phyloP scores from a whole-genome alignment of 2,329 filamentous ascomycete genomes.

The Blastomyces gilchristii region DNA sequence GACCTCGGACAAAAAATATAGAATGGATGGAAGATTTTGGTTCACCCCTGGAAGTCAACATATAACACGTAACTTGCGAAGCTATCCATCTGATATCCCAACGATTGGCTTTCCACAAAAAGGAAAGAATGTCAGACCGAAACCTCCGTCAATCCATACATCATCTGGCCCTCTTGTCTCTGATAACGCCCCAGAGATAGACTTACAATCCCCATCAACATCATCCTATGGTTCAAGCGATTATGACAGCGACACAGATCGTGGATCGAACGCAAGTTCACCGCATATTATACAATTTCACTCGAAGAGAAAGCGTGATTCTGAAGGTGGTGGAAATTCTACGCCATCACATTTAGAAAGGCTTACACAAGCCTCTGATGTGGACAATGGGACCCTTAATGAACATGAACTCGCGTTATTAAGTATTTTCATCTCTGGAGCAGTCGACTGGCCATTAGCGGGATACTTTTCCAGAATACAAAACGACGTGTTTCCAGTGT shows the following conservation, averaged over 20 bases:
- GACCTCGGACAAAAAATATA: constrained; percentile 45
- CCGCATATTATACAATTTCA: constrained; percentile 15
- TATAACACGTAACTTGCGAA: constrained; percentile 8
- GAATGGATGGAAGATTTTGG: constrained; percentile 38
- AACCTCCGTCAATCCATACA: background rate
- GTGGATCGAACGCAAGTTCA: constrained; percentile 17
- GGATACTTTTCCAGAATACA: constrained; percentile 32
- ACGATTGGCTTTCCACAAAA: constrained; percentile 30
- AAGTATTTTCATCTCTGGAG: constrained; percentile 30
- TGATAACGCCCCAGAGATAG: background rate
- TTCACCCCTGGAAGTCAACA: constrained; percentile 20
- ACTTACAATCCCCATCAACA: constrained; percentile 15
- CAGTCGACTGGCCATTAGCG: constrained; percentile 32
- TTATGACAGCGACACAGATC: constrained; percentile 15
- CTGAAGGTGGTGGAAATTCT: constrained; percentile 25
- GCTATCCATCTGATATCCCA: constrained; percentile 24
- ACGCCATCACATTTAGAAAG: constrained; percentile 24
- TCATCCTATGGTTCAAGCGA: constrained; percentile 22
- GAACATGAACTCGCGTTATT: constrained; percentile 29
- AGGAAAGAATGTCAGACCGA: constrained; percentile 9
- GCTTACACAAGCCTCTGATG: constrained; percentile 16
- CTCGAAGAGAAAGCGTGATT: constrained; percentile 29
- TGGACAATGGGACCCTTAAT: constrained; percentile 16
- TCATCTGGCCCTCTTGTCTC: background rate
- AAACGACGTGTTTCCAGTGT: constrained; percentile 24